These are phyloP conservation scores for Adansonia gregorii DNA, from an alignment of 441 rosid species.

Conservation along the genomic window DNA sequence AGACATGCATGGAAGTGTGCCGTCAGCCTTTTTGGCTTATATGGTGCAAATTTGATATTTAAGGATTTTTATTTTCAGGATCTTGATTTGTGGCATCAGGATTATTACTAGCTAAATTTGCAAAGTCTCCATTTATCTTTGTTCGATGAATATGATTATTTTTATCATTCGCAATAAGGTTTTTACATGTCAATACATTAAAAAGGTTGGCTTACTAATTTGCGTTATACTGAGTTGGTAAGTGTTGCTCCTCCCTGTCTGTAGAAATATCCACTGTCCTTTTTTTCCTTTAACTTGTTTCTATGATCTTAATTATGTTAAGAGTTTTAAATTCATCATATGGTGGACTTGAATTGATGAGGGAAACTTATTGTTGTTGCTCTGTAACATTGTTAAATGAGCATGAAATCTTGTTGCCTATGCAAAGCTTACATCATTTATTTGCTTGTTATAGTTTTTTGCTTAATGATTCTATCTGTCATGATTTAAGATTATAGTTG, in stretches of 20 bases:
- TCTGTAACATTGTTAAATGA: conserved; percentile 2
- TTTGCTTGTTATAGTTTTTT: conserved; percentile 15
- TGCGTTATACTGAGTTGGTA: neutral
- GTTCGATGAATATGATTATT: neutral
- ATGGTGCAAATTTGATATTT: neutral
- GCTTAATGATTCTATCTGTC: conserved; percentile 10
- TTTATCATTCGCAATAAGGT: conserved; percentile 12
- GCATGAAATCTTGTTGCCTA: neutral
- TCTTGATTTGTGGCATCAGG: neutral
- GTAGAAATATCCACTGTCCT: neutral
- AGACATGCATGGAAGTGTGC: neutral
- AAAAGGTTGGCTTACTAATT: neutral
- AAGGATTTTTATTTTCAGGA: neutral
- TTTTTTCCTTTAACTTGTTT: neutral
- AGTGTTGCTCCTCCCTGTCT: neutral
- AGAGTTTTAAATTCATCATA: neutral
- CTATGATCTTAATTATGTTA: neutral
- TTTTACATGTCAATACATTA: neutral
- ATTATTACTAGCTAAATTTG: neutral
- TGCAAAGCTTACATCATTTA: neutral
- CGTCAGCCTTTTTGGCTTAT: neutral
- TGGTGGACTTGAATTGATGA: neutral
- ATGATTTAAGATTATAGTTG: conserved; percentile 21
- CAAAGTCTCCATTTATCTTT: neutral
- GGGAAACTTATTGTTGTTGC: neutral